Percentiles rank a stretch among this genome's conserved stretches.
phyloP scores from a whole-genome alignment of 176 grass and related monocot genomes.

The Panicum miliaceum region DNA sequence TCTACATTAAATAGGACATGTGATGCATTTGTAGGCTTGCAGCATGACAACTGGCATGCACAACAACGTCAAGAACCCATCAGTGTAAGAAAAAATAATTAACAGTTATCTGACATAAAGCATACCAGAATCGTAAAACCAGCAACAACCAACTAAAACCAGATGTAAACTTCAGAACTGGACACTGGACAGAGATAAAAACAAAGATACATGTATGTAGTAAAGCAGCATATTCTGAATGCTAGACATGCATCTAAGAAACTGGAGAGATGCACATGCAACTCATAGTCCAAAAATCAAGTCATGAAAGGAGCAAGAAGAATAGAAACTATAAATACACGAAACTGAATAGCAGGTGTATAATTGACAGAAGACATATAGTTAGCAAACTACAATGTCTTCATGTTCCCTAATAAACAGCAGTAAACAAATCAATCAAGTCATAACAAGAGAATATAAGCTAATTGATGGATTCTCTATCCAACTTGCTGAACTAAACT shows the following conservation, averaged over 20 bases:
- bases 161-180: not conserved
- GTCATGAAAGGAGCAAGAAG: not conserved
- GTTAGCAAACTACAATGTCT: not conserved
- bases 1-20: not conserved
- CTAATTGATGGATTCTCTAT: not conserved
- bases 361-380: not conserved
- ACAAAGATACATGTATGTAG: not conserved
- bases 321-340: not conserved
- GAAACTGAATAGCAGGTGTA: not conserved
- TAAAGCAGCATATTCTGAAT: not conserved
- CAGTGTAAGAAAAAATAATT: slow-evolving; percentile 1
- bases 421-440: not conserved
- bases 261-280: not conserved
- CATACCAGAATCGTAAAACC: not conserved
- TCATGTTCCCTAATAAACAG: not conserved
- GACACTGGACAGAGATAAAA: not conserved
- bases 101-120: not conserved
- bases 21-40: not conserved
- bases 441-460: not conserved
- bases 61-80: not conserved
- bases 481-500: not conserved
- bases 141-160: slow-evolving; percentile 7
- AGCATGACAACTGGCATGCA: not conserved
- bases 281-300: not conserved
- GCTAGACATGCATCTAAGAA: not conserved